These are phyloP conservation scores for Xylariaceae sp. DNA, from an alignment of 2,329 filamentous ascomycete species.

Conservation along the genomic window DNA sequence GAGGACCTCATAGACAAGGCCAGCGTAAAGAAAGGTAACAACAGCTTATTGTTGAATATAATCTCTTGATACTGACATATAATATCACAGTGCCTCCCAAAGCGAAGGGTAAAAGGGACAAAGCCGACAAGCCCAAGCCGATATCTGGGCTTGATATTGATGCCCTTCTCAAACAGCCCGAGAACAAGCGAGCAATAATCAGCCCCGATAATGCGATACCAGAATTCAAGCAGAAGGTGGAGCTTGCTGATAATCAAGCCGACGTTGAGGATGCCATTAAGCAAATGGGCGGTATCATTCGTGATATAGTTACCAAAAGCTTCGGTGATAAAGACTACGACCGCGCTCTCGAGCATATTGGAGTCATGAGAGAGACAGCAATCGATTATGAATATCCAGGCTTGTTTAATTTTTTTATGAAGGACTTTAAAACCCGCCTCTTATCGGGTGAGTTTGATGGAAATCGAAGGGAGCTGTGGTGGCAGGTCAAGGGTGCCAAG, in stretches of 20 bases:
- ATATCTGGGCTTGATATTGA: conserved; percentile 90
- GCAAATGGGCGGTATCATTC: conserved; percentile 77
- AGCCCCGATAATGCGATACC: conserved; percentile 79
- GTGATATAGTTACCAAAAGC: conserved; percentile 71
- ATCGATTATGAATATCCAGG: conserved; percentile 76
- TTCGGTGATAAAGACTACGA: conserved; percentile 79
- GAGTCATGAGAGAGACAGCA: conserved; percentile 79
- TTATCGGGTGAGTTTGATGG: conserved; percentile 74
- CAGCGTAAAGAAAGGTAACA: conserved; percentile 80
- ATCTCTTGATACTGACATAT: conserved; percentile 38
- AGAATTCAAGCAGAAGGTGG: conserved; percentile 84
- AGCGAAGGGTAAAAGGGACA: conserved; percentile 73
- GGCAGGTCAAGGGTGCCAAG: conserved; percentile 67
- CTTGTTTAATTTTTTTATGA: conserved; percentile 78
- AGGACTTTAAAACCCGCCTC: conserved; percentile 74
- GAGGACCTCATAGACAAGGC: conserved; percentile 71
- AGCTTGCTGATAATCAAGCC: conserved; percentile 63
- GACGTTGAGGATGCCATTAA: conserved; percentile 71
- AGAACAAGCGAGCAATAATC: conserved; percentile 48
- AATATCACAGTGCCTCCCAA: conserved; percentile 78
- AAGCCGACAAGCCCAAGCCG: conserved; percentile 72
- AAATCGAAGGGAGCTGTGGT: conserved; percentile 85
- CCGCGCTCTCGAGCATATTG: conserved; percentile 75
- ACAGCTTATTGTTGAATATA: background rate
- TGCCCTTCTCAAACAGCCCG: conserved; percentile 64